phyloP scores from a whole-genome alignment of 2,329 filamentous ascomycete species.

The Spiromastix sp. region DNA sequence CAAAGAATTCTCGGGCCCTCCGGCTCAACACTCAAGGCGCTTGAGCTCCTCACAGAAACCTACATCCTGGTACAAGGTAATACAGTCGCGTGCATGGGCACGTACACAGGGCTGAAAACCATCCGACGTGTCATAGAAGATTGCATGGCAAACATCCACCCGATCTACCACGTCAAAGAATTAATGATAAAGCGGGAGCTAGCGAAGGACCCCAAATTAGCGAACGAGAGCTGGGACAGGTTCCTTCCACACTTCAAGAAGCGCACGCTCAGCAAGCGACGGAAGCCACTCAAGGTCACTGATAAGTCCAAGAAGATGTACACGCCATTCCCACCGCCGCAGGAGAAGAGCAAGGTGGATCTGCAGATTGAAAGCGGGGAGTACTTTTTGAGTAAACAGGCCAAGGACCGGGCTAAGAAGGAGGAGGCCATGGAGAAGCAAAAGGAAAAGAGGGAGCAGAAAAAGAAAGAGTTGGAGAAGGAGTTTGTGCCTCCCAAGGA shows the following conservation, averaged over 20 bases:
- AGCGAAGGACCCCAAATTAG: conserved; percentile 77
- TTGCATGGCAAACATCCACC: conserved; percentile 91
- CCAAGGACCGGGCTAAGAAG: conserved; percentile 72
- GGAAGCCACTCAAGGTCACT: conserved; percentile 70
- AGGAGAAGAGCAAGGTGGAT: conserved; percentile 98
- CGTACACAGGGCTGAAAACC: conserved; percentile 88
- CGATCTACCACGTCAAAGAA: conserved; percentile 88
- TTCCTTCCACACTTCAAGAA: conserved; percentile 98
- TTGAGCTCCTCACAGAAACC: conserved; percentile 81
- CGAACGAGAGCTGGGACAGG: conserved; percentile 84
- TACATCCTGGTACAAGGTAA: conserved; percentile 96
- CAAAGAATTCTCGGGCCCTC: conserved; percentile 88
- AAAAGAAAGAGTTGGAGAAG: conserved; percentile 70
- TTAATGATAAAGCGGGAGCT: conserved; percentile 90
- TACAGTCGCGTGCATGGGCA: conserved; percentile 84
- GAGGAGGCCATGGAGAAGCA: conserved; percentile 77
- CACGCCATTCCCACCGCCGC: conserved; percentile 92
- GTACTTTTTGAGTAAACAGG: conserved; percentile 89
- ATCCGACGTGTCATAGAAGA: conserved; percentile 82
- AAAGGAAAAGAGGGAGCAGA: conserved; percentile 77
- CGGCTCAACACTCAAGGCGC: conserved; percentile 84
- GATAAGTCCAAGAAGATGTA: conserved; percentile 93
- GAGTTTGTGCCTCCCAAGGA: conserved; percentile 86
- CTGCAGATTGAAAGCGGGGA: conserved; percentile 95
- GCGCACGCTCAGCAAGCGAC: conserved; percentile 74